phyloP scores from a whole-genome alignment of 345 rosid species.

The Rhodamnia rubescens region DNA sequence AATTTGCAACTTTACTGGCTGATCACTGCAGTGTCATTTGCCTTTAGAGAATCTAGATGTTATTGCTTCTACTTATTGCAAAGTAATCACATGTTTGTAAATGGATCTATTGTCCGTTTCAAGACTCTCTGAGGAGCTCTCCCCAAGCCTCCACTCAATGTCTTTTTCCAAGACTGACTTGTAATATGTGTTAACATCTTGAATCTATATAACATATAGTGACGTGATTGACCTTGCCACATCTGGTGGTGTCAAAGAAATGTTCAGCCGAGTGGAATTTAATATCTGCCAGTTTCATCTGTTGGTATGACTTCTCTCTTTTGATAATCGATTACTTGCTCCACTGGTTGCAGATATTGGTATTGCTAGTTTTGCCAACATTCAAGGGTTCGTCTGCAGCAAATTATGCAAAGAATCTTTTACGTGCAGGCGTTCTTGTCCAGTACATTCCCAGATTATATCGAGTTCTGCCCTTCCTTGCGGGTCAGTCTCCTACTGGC shows the following conservation, averaged over 20 bases:
- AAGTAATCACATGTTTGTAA: too few relatives aligned
- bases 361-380: conserved; percentile 30
- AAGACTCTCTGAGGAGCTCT: too few relatives aligned
- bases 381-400: conserved; percentile 35
- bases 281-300: not conserved
- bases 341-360: conserved; percentile 37
- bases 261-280: not conserved
- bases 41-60: not conserved
- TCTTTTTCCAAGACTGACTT: not conserved
- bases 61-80: too few relatives aligned
- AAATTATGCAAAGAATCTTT: conserved; percentile 50
- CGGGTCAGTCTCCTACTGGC: conserved; percentile 64
- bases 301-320: not conserved
- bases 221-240: too few relatives aligned
- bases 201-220: too few relatives aligned
- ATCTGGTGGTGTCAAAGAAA: too few relatives aligned
- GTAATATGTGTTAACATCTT: too few relatives aligned
- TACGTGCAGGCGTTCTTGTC: conserved; percentile 48
- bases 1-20: not conserved
- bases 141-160: too few relatives aligned
- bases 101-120: too few relatives aligned
- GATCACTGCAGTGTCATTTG: not conserved
- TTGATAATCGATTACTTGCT: not conserved
- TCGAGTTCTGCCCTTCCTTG: conserved; percentile 59
- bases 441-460: conserved; percentile 70